Conservation (phyloP, 306 rosid species). For the Purshia tridentata region DNA sequence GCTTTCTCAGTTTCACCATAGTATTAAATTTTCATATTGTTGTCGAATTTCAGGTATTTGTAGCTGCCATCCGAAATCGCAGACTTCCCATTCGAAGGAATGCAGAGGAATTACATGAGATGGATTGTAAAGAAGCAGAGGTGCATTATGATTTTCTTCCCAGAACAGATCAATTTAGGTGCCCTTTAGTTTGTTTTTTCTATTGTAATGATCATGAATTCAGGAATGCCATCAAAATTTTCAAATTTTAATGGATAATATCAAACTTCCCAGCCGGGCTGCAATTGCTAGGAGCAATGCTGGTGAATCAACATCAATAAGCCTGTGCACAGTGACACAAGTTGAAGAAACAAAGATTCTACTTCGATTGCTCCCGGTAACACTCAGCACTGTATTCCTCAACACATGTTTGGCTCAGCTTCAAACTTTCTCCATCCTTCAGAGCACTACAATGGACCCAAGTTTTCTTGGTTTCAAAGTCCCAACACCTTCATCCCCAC, state of each 20-base stretch:
- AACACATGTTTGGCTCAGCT: constrained; percentile 88
- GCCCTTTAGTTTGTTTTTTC: not conserved
- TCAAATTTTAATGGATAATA: too few species aligned
- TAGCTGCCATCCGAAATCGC: constrained; percentile 54
- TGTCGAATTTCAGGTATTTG: constrained; percentile 44
- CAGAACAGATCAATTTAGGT: constrained; percentile 80
- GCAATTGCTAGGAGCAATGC: constrained; percentile 38
- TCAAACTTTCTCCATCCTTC: constrained; percentile 76
- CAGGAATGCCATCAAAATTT: too few species aligned
- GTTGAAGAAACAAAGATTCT: constrained; percentile 85
- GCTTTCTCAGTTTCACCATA: too few species aligned
- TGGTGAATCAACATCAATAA: constrained; percentile 17
- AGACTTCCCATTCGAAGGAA: constrained; percentile 53
- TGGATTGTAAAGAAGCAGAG: constrained; percentile 41
- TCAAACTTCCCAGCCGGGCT: constrained; percentile 45
- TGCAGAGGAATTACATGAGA: constrained; percentile 50
- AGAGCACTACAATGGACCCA: constrained; percentile 64
- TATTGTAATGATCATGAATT: too few species aligned
- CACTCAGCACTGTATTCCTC: constrained; percentile 71
- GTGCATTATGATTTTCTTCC: constrained; percentile 45
- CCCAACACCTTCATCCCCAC: constrained; percentile 72
- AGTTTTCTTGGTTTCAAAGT: constrained; percentile 51
- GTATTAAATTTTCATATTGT: too few species aligned
- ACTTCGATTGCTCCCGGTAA: constrained; percentile 81
- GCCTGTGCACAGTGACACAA: constrained; percentile 71